A percentile compares a stretch with the other conserved stretches of the same genome.
Evolutionary conservation across 495 filamentous ascomycete species (phyloP).

Genomic region (Viridothelium virens): DNA sequence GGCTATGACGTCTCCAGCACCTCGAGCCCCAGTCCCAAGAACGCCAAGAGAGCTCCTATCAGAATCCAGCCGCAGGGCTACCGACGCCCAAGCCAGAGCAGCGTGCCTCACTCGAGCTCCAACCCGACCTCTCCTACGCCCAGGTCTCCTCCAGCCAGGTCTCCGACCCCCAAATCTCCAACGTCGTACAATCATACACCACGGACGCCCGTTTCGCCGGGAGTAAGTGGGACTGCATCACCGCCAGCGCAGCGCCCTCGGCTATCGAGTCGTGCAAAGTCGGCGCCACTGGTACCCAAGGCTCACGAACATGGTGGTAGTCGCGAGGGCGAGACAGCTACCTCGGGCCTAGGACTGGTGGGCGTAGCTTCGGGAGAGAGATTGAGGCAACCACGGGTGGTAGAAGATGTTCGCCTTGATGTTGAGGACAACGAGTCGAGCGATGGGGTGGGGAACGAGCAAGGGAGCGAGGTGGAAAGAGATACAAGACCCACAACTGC

Average conservation of each 20-base stretch:
- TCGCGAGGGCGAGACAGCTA: not conserved
- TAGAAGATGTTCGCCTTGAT: not conserved
- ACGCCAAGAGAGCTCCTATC: not conserved
- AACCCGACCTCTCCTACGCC: slow-evolving; percentile 6
- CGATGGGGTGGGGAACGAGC: slow-evolving; percentile 21
- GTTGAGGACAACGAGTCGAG: slow-evolving; percentile 8
- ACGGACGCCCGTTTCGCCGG: slow-evolving; percentile 4
- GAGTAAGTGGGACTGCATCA: slow-evolving; percentile 1
- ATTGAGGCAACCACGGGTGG: slow-evolving; percentile 11
- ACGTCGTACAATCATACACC: slow-evolving; percentile 9
- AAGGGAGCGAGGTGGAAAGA: slow-evolving; percentile 18
- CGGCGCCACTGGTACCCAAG: slow-evolving; percentile 23
- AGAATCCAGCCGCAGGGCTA: slow-evolving; percentile 5
- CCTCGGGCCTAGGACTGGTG: not conserved
- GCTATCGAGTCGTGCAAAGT: slow-evolving; percentile 22
- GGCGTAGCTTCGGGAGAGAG: not conserved
- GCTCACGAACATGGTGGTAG: not conserved
- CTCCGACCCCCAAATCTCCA: slow-evolving; percentile 1
- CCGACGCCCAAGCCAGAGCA: slow-evolving; percentile 20
- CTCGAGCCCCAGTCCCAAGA: slow-evolving; percentile 12
- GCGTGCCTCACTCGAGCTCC: slow-evolving; percentile 16
- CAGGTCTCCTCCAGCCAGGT: slow-evolving; percentile 5
- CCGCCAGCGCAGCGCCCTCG: slow-evolving; percentile 19
- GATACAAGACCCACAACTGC: slow-evolving; percentile 13
- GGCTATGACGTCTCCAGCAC: slow-evolving; percentile 17